Evolutionary conservation across 176 grass and related monocot genomes (phyloP).

Genomic region (Alopecurus myosuroides): DNA sequence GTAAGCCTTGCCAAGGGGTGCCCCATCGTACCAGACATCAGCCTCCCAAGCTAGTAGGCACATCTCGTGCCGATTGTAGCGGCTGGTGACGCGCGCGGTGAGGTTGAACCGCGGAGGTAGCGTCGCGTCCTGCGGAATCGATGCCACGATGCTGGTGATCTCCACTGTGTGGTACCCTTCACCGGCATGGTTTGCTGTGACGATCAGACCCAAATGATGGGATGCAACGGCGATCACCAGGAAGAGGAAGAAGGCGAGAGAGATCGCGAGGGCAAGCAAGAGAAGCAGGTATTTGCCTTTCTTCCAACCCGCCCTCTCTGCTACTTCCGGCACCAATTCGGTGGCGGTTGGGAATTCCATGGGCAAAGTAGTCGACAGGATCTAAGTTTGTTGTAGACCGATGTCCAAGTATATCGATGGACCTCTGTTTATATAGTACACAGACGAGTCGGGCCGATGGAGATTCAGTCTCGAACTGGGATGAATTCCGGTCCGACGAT

Average conservation of each 20-base stretch:
- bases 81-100: neutral
- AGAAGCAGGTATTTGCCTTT: neutral
- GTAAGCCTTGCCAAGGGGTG: slow-evolving; percentile 9
- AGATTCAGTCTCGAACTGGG: neutral
- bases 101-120: neutral
- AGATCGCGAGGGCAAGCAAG: neutral
- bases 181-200: neutral
- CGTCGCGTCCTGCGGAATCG: neutral
- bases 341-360: neutral
- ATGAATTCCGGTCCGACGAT: neutral
- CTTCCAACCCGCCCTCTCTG: neutral
- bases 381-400: neutral
- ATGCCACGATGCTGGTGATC: neutral
- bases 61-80: neutral
- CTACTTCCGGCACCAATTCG: neutral
- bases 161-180: neutral
- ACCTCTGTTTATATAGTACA: neutral
- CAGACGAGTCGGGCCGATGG: neutral
- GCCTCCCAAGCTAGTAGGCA: neutral
- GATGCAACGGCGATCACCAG: neutral
- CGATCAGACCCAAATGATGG: neutral
- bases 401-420: neutral
- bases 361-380: neutral
- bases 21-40: neutral
- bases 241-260: neutral